phyloP scores from a whole-genome alignment of 2,329 filamentous ascomycete genomes.

The Plectosphaerella sp. region DNA sequence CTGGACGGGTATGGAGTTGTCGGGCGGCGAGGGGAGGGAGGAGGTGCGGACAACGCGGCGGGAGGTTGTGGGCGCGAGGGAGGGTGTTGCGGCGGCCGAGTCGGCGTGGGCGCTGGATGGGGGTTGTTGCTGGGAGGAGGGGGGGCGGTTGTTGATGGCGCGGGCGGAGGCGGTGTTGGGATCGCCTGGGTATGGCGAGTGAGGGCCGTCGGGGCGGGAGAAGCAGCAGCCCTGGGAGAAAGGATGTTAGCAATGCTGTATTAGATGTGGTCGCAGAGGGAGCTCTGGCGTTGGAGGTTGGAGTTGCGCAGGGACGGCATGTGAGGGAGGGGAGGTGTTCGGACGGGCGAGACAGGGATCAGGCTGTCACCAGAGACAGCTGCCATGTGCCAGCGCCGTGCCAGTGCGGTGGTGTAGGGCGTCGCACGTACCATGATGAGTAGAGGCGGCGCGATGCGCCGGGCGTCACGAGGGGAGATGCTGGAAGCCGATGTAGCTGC shows the following conservation, averaged over 20 bases:
- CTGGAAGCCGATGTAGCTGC: no score
- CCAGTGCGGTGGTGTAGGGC: no score
- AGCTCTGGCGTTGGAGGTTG: not conserved
- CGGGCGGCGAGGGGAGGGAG: conserved; percentile 11
- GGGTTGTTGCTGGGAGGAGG: conserved; percentile 10
- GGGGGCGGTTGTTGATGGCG: conserved; percentile 38
- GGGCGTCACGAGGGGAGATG: no score
- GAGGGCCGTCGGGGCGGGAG: conserved; percentile 46
- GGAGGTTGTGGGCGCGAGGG: conserved; percentile 5
- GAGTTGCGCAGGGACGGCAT: not conserved
- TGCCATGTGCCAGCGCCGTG: not conserved
- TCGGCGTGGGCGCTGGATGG: conserved; percentile 24
- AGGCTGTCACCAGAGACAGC: not conserved
- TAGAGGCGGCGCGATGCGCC: no score
- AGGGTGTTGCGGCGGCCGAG: conserved; percentile 12
- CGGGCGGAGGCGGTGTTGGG: conserved; percentile 45
- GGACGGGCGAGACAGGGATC: not conserved
- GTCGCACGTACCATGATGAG: no score
- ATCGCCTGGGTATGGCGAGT: conserved; percentile 49
- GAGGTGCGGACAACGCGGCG: conserved; percentile 15
- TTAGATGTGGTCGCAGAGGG: not conserved
- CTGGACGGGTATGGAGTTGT: conserved; percentile 2
- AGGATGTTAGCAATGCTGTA: not conserved
- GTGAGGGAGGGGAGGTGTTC: not conserved
- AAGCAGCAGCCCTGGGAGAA: conserved; percentile 51